phyloP scores from a whole-genome alignment of 2,329 filamentous ascomycete species.

The Ceratocystis albifundus region DNA sequence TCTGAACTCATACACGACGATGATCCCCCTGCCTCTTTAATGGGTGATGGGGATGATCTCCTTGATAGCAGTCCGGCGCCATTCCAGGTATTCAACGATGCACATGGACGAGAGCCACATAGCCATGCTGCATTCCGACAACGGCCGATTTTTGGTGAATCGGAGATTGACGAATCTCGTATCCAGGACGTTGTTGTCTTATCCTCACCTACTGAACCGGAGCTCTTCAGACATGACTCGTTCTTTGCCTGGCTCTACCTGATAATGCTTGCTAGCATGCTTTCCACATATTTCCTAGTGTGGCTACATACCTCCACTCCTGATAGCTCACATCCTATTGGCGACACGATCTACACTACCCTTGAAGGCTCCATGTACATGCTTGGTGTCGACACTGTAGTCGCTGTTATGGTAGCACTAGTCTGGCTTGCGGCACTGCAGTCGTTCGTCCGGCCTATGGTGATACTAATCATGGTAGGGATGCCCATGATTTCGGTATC shows the following conservation, averaged over 20 bases:
- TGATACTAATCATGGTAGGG: constrained; percentile 67
- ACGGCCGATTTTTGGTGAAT: constrained; percentile 35
- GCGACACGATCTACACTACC: constrained; percentile 89
- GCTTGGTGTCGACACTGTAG: constrained; percentile 77
- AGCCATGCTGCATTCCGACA: constrained; percentile 27
- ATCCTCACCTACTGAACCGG: constrained; percentile 36
- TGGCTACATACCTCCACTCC: constrained; percentile 77
- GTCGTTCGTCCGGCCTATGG: constrained; percentile 76
- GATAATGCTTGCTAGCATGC: constrained; percentile 69
- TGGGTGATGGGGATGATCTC: constrained; percentile 42
- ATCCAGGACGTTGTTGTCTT: constrained; percentile 20
- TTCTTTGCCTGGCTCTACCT: constrained; percentile 89
- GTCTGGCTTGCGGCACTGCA: constrained; percentile 81
- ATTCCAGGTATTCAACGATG: constrained; percentile 45
- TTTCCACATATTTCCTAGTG: constrained; percentile 80
- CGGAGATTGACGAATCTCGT: constrained; percentile 37
- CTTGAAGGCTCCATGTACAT: constrained; percentile 79
- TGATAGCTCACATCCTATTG: constrained; percentile 55
- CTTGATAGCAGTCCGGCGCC: constrained; percentile 45
- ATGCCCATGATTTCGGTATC: constrained; percentile 79
- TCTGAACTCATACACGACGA: constrained; percentile 46
- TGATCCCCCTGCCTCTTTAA: constrained; percentile 49
- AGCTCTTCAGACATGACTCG: constrained; percentile 70
- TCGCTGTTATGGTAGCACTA: constrained; percentile 78
- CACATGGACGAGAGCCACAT: constrained; percentile 2